phyloP scores from a whole-genome alignment of 805 yeast genomes.

The Metschnikowia kofuensis region DNA sequence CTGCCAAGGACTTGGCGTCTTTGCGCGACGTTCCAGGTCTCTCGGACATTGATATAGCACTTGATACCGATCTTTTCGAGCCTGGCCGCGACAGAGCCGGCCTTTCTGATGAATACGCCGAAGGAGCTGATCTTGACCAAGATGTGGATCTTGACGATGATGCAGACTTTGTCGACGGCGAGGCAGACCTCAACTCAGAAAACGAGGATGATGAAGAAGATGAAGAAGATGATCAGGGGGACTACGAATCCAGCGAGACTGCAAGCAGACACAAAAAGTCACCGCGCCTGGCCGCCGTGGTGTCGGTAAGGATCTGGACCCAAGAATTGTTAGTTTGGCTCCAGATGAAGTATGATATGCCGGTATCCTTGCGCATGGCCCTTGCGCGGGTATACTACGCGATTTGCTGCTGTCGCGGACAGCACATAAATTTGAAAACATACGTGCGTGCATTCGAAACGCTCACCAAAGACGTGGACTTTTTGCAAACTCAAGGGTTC shows the following conservation, averaged over 20 bases:
- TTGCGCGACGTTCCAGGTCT: slow-evolving; percentile 30
- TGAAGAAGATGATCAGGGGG: slow-evolving; percentile 29
- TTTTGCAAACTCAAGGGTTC: slow-evolving; percentile 42
- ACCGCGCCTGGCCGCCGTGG: slow-evolving; percentile 68
- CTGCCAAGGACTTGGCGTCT: slow-evolving; percentile 63
- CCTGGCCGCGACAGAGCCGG: slow-evolving; percentile 19
- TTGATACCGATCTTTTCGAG: slow-evolving; percentile 53
- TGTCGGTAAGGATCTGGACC: slow-evolving; percentile 81
- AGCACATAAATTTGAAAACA: slow-evolving; percentile 54
- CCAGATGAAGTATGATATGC: slow-evolving; percentile 76
- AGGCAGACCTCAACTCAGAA: slow-evolving; percentile 43
- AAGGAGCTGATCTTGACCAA: slow-evolving; percentile 15
- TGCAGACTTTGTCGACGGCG: slow-evolving; percentile 11
- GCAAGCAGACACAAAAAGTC: slow-evolving; percentile 58
- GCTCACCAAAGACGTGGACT: slow-evolving; percentile 46
- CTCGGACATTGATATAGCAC: slow-evolving; percentile 44
- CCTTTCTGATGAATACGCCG: slow-evolving; percentile 20
- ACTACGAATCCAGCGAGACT: slow-evolving; percentile 29
- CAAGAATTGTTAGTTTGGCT: slow-evolving; percentile 78
- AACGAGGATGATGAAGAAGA: slow-evolving; percentile 38
- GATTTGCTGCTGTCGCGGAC: slow-evolving; percentile 71
- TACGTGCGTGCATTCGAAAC: slow-evolving; percentile 61
- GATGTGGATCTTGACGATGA: slow-evolving; percentile 11
- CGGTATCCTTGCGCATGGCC: slow-evolving; percentile 56
- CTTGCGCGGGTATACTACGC: slow-evolving; percentile 70